These are phyloP conservation scores for Pythium utonaiense DNA, from an alignment of 352 stramenopile species.

Conservation along the genomic window DNA sequence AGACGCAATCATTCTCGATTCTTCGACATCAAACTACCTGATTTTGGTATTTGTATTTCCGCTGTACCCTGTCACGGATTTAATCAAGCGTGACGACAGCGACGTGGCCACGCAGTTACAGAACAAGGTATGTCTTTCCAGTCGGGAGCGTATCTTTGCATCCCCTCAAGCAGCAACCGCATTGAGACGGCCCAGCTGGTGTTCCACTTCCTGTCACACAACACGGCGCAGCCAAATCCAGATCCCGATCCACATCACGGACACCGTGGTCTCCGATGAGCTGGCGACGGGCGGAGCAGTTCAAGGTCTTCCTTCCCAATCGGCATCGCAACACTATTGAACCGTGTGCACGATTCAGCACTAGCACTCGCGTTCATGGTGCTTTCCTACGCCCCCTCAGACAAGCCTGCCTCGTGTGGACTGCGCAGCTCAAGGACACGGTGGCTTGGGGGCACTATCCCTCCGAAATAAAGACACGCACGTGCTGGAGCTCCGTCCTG, in stretches of 20 bases:
- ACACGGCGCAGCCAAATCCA: not conserved
- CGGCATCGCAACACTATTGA: too few relatives aligned
- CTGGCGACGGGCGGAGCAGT: not conserved
- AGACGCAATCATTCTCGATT: slow-evolving; percentile 23
- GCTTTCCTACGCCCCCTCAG: too few relatives aligned
- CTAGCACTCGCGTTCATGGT: too few relatives aligned
- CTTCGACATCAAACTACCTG: not conserved
- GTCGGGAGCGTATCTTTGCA: slow-evolving; percentile 16
- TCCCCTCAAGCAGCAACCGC: slow-evolving; percentile 10
- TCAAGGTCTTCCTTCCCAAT: too few relatives aligned
- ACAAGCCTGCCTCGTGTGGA: too few relatives aligned
- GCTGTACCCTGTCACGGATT: not conserved
- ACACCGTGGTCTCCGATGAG: not conserved
- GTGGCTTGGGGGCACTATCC: not conserved
- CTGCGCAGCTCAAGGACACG: too few relatives aligned
- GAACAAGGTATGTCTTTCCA: not conserved
- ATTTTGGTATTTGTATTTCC: not conserved
- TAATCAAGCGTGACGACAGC: slow-evolving; percentile 5
- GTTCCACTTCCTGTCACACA: slow-evolving; percentile 1
- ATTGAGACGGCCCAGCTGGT: not conserved
- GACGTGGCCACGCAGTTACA: slow-evolving; percentile 11
- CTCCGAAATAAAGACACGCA: slow-evolving; percentile 12
- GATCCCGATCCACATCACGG: not conserved
- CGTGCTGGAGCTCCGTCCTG: not conserved
- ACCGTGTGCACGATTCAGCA: too few relatives aligned